Evolutionary conservation across 495 filamentous ascomycete genomes (phyloP).

Genomic region (Xylona heveae): DNA sequence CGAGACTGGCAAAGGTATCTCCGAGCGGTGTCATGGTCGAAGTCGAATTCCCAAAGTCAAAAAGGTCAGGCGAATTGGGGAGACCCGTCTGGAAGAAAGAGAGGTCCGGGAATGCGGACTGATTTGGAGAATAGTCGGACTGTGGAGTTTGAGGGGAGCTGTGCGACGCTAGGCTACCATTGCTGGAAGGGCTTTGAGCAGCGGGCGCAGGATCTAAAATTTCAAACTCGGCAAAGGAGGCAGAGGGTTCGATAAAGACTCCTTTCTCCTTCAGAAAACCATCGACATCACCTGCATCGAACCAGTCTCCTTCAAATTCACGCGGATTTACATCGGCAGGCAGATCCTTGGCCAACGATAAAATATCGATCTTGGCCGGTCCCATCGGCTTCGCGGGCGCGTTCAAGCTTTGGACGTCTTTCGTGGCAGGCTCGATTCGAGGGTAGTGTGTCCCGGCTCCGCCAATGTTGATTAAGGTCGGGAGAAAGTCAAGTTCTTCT

Average conservation of each 20-base stretch:
- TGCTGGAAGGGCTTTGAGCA: conserved; percentile 2
- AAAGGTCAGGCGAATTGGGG: neutral
- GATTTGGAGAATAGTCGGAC: neutral
- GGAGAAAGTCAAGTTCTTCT: conserved; percentile 35
- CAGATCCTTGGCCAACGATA: conserved; percentile 8
- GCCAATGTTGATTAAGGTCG: conserved; percentile 43
- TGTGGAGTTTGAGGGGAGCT: conserved; percentile 1
- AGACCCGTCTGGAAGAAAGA: neutral
- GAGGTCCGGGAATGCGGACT: neutral
- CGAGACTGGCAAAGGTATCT: neutral
- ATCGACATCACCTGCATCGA: conserved; percentile 52
- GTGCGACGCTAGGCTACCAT: neutral
- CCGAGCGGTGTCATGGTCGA: neutral
- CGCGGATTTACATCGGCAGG: conserved; percentile 17
- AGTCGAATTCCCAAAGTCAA: neutral
- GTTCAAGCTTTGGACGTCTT: neutral
- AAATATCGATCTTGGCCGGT: conserved; percentile 9
- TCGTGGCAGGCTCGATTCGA: conserved; percentile 9
- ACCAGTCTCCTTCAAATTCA: conserved; percentile 47
- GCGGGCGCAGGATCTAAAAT: conserved; percentile 11
- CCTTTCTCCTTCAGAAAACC: conserved; percentile 39
- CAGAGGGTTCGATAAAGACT: conserved; percentile 28
- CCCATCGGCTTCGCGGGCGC: conserved; percentile 14
- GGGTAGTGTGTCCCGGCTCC: conserved; percentile 47
- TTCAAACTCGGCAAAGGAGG: conserved; percentile 29